Evolutionary conservation across 2,329 filamentous ascomycete genomes (phyloP), one percentile per base, ranked within the genome.

Genomic region (Pseudonectria foliicola): DNA sequence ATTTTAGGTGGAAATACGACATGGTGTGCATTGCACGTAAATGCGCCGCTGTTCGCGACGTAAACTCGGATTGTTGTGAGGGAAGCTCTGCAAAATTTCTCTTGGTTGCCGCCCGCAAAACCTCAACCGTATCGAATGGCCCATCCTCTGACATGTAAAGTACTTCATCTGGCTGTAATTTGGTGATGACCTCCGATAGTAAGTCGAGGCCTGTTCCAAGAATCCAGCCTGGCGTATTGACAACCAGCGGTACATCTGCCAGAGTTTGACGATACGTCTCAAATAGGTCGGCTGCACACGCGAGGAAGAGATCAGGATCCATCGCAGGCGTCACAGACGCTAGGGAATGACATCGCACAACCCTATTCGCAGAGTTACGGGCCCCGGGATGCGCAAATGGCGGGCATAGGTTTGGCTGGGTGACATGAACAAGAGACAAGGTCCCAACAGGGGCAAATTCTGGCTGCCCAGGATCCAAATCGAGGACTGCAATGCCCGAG

Each of bases 221-320:
- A 15, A 85, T 72, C 79, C 82, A 87, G 3, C 82, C 82, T 1
- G 82, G 77, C 0, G 80, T 84, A 52, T 90, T 89, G 49, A 90
- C 68, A 6, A 90, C 58, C 0, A 89, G 61, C 0, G 82, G 77
- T 10, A 59, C 64, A 7, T 62, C 59, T 0, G 64, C 54, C 5
- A 69, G 48, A 5, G 52, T 55, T 6, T 64, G 66, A 15, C 61
- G 66, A 51, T 83, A 84, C 26, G 72, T 66, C 0, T 67, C 59
- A 37, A 78, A 69, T 0, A 92, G 67, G 42, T 88, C 77, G 10
- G 70, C 54, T 0, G 73, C 74, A 42, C 81, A 85, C 10, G 72
- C 67, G 2, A 80, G 55, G 47, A 83, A 89, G 34, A 86, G 71
- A 4, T 73, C 73, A 4, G 80, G 73, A 40, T 87, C 77, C 8